Conservation (phyloP, 108 stramenopile genomes). For the Schizochytrium sp. region DNA sequence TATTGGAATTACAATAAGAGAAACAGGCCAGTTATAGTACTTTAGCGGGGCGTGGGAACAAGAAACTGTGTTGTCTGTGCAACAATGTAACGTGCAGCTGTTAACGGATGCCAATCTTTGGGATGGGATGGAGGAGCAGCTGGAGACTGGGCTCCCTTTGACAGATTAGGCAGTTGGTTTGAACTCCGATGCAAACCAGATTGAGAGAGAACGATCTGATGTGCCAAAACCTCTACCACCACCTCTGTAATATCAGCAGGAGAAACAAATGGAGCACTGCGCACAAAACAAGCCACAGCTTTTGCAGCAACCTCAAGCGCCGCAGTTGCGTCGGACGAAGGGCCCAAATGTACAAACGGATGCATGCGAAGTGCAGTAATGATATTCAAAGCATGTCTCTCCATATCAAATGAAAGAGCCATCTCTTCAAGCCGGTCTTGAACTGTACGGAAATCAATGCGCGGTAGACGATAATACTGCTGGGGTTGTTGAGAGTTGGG, state of each 20-base stretch:
- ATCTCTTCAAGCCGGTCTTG: not conserved
- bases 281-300: slow-evolving; percentile 31
- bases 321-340: not conserved
- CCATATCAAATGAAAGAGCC: slow-evolving; percentile 41
- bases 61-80: slow-evolving; percentile 51
- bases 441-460: slow-evolving; percentile 16
- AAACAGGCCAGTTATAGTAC: not conserved
- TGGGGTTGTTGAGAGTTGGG: not conserved
- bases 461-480: not conserved
- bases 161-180: not conserved
- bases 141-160: not conserved
- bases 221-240: slow-evolving; percentile 20
- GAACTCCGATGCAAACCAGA: slow-evolving; percentile 26
- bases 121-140: slow-evolving; percentile 3
- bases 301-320: not conserved
- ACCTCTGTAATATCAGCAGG: slow-evolving; percentile 54
- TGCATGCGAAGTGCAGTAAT: slow-evolving; percentile 19
- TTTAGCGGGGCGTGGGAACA: slow-evolving; percentile 34
- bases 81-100: slow-evolving; percentile 24
- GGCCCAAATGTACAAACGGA: slow-evolving; percentile 39
- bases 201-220: slow-evolving; percentile 42
- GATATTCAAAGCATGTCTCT: slow-evolving; percentile 19
- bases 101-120: slow-evolving; percentile 56
- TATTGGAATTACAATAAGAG: too few species aligned
- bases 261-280: not conserved